Base-by-base conservation (phyloP, 208 protist species). In the Porcisia hertigi region DNA sequence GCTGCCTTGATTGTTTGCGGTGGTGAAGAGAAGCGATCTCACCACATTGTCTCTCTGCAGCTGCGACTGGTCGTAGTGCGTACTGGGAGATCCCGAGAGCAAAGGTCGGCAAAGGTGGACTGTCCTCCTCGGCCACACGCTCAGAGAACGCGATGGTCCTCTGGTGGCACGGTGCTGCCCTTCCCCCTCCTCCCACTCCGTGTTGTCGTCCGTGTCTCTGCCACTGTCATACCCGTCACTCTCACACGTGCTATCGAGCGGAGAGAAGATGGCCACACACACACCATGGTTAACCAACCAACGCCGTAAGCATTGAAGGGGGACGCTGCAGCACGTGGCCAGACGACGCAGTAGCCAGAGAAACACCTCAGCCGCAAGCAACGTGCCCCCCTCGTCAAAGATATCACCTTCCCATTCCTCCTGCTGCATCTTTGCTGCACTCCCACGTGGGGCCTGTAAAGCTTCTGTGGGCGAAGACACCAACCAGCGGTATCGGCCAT, bases 331-430 rank as follows among this genome's bases (percentile, higher is more conserved):
- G 23, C 63, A 47, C 63, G 8, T 23, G 9, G 52, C 34, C 16
- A 23, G 25, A 43, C 16, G 69, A 18, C 69, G 53, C 45, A 23
- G 49, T 43, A 72, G 34, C 52, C 69, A 72, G 34, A 55, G 69
- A 25, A n/a, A 63, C 43, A 75, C 0, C 71, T 34, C 71, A 47
- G 43, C 54, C 4, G 8, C 43, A 14, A 3, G 25, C 12, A 65
- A 23, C n/a, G 55, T n/a, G 20, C 71, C 71, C 11, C 30, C 71
- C 49, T 75, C 71, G 41, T 75, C 71, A 41, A 75, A 65, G 23
- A 75, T 52, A 34, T 75, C 45, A 20, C 65, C 71, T 2, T 18
- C 53, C 69, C 69, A 72, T 18, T 45, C 69, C 36, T 73, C 69
- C 18, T n/a, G 45, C 34, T 11, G 49, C 55, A 49, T 52, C 49